These are phyloP conservation scores for Asterionellopsis glacialis DNA, from an alignment of 108 stramenopile species.

Conservation along the genomic window DNA sequence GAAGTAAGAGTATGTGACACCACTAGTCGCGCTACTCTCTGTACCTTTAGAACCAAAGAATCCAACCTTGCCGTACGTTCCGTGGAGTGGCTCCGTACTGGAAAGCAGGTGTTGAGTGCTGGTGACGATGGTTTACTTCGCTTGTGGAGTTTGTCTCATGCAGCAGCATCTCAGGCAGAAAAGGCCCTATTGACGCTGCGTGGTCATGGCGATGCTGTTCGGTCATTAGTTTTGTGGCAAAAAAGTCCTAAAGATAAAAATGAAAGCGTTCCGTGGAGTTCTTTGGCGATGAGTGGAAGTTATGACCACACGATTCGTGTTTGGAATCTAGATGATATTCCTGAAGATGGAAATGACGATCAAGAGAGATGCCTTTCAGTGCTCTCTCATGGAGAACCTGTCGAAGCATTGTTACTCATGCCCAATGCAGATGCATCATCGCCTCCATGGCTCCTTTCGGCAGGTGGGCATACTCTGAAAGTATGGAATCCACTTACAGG, in stretches of 20 bases:
- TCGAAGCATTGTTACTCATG: constrained; percentile 64
- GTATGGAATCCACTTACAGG: constrained; percentile 78
- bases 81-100: constrained; percentile 68
- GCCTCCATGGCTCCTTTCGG: constrained; percentile 62
- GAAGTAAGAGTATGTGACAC: constrained; percentile 66
- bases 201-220: constrained; percentile 82
- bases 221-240: constrained; percentile 33
- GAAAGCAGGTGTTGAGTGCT: constrained; percentile 52
- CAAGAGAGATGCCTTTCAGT: constrained; percentile 55
- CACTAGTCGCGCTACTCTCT: constrained; percentile 56
- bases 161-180: constrained; percentile 15
- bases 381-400: constrained; percentile 75
- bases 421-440: constrained; percentile 24
- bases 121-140: constrained; percentile 66
- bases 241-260: neutral
- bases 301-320: constrained; percentile 85
- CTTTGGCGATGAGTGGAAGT: constrained; percentile 65
- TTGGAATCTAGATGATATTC: constrained; percentile 48
- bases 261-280: constrained; percentile 22
- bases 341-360: constrained; percentile 14
- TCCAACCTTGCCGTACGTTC: constrained; percentile 44
- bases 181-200: constrained; percentile 34
- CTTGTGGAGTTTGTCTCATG: constrained; percentile 53
- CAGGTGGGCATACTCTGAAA: constrained; percentile 74
- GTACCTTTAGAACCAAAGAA: constrained; percentile 41